A percentile compares a stretch with the other conserved stretches of the same genome.
Evolutionary conservation across 768 basidiomycete genomes (phyloP).

Genomic region (Boletus reticuloceps): DNA sequence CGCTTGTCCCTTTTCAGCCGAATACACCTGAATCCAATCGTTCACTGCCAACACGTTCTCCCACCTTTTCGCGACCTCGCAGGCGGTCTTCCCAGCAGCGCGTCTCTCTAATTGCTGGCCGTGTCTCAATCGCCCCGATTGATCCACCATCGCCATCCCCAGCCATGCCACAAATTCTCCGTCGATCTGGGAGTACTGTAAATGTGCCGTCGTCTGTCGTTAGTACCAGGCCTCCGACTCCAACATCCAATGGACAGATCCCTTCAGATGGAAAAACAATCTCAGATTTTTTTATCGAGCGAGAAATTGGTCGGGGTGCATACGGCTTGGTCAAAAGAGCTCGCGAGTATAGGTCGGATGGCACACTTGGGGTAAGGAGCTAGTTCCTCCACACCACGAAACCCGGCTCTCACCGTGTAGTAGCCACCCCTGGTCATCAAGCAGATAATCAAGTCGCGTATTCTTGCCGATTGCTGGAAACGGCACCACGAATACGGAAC

Average conservation of each 20-base stretch:
- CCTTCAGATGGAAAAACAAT: slow-evolving; percentile 65
- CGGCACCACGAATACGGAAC: slow-evolving; percentile 92
- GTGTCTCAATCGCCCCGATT: slow-evolving; percentile 73
- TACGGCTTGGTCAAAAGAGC: slow-evolving; percentile 94
- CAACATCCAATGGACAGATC: slow-evolving; percentile 33
- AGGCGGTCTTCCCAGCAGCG: slow-evolving; percentile 82
- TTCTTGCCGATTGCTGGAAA: slow-evolving; percentile 99
- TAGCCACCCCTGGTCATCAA: slow-evolving; percentile 93
- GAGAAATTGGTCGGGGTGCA: slow-evolving; percentile 90
- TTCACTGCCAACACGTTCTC: slow-evolving; percentile 42
- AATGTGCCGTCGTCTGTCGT: slow-evolving; percentile 59
- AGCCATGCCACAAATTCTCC: slow-evolving; percentile 57
- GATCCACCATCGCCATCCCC: slow-evolving; percentile 70
- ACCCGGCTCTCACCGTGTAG: slow-evolving; percentile 7
- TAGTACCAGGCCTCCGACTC: slow-evolving; percentile 66
- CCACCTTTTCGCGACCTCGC: slow-evolving; percentile 62
- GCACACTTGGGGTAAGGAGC: slow-evolving; percentile 75
- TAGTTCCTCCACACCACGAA: slow-evolving; percentile 3
- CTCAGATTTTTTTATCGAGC: slow-evolving; percentile 80
- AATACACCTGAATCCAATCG: slow-evolving; percentile 20
- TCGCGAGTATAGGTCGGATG: slow-evolving; percentile 71
- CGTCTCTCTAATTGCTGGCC: slow-evolving; percentile 80
- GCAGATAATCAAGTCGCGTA: slow-evolving; percentile 97
- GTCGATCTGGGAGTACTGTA: slow-evolving; percentile 59
- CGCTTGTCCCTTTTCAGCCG: slow-evolving; percentile 20